phyloP scores from a whole-genome alignment of 768 basidiomycete species.

The Steccherinum ochraceum region DNA sequence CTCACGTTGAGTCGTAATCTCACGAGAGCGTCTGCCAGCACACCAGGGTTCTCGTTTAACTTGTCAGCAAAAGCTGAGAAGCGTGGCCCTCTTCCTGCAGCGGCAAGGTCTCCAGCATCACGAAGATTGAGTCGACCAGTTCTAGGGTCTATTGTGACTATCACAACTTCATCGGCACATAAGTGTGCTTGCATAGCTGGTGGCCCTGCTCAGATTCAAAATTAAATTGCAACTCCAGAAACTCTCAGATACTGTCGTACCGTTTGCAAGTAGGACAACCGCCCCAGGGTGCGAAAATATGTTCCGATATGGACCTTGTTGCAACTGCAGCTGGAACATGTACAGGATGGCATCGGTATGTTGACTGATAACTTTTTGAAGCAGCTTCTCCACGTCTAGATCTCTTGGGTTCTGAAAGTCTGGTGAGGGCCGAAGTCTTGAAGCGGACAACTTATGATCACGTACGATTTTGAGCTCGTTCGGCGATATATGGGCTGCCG shows the following conservation, averaged over 20 bases:
- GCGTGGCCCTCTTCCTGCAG: conserved; percentile 63
- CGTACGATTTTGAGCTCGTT: conserved; percentile 53
- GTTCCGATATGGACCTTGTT: conserved; percentile 39
- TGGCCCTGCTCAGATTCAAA: background rate
- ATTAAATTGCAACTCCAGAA: too few species aligned
- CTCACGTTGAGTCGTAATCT: conserved; percentile 59
- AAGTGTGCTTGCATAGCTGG: conserved; percentile 52
- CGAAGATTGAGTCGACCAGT: conserved; percentile 74
- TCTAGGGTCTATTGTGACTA: conserved; percentile 72
- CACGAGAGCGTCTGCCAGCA: conserved; percentile 51
- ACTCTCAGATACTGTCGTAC: conserved; percentile 28
- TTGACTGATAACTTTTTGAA: conserved; percentile 54
- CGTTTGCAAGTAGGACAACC: conserved; percentile 47
- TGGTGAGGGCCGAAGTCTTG: background rate
- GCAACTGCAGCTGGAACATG: conserved; percentile 49
- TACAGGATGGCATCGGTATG: conserved; percentile 62
- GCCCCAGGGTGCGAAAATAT: conserved; percentile 62
- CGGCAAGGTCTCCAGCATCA: conserved; percentile 77
- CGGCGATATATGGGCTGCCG: conserved; percentile 36
- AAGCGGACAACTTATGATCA: too few species aligned
- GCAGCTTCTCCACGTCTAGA: conserved; percentile 68
- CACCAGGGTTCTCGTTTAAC: conserved; percentile 63
- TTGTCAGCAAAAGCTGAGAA: conserved; percentile 52
- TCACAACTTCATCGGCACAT: conserved; percentile 70
- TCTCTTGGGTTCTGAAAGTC: conserved; percentile 57